Base-by-base conservation (phyloP, 345 rosid genomes). In the Firmiana major region DNA sequence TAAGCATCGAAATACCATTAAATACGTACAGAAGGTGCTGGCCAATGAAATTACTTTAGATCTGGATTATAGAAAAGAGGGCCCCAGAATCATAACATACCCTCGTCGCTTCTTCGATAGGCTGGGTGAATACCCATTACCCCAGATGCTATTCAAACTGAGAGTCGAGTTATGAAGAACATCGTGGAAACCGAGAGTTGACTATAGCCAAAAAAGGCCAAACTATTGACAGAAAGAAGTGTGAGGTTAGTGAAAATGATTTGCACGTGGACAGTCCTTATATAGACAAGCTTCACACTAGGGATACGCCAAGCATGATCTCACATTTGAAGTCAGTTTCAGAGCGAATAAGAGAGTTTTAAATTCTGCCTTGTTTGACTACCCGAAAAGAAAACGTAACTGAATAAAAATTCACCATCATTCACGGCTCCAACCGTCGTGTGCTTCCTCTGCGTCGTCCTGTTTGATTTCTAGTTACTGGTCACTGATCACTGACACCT, bases 401-500 rank as follows among this genome's bases (percentile, higher is more conserved):
- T 10, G 12, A 46, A 46, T 46, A 46, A 46, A 48, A 26, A 24
- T 17, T 45, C 3, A 34, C 9, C 17, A 59, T 24, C 17, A 26
- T 59, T 24, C 1, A 7, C 26, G 10, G 16, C 26, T 34, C 45
- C 34, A 17, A 54, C 69, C 75, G 26, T 64, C 60, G 64, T 57
- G 74, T 55, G 78, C 26, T 28, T 51, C 34, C 6, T 22, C 21
- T 43, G 31, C 12, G 7, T 55, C 24, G 48, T 64, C 48, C 0
- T 64, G 48, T 38, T 64, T 64, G 26, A 64, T 31, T 36, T 64
- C 46, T 64, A 24, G 9, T 64, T 64, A 19, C 22, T 31, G 8
- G 43, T 34, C 17, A 16, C 63, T 55, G 24, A 15, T 54, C 28
- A n/a, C 85, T 84, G 89, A 70, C 80, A 40, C 53, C 79, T 66